Percentiles rank a stretch among this genome's conserved stretches.
Evolutionary conservation across 1,139 yeast genomes (phyloP).

Genomic region (Candida frijolesensis): DNA sequence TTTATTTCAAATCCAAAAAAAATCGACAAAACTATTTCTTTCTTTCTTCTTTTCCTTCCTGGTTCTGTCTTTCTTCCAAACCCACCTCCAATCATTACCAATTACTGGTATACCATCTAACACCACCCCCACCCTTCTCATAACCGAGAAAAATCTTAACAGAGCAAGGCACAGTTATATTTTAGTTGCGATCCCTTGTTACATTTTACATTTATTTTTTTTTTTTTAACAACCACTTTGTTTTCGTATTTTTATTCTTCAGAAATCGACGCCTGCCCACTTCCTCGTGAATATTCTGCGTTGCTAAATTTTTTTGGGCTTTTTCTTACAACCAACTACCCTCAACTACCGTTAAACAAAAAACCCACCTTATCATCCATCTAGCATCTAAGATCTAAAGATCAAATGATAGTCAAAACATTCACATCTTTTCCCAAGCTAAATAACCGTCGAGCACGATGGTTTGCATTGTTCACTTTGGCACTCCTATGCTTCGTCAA

Average conservation of each 20-base stretch:
- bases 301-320: background rate
- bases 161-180: background rate
- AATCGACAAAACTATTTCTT: too few relatives aligned
- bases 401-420: background rate
- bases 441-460: slow-evolving; percentile 1
- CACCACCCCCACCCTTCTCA: too few relatives aligned
- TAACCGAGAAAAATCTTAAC: too few relatives aligned
- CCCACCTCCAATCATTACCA: too few relatives aligned
- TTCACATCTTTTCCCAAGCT: slow-evolving; percentile 3
- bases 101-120: too few relatives aligned
- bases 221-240: background rate
- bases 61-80: too few relatives aligned
- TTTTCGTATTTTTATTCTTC: background rate
- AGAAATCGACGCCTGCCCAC: background rate
- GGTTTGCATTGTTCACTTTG: slow-evolving; percentile 9
- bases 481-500: slow-evolving; percentile 18
- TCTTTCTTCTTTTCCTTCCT: too few relatives aligned
- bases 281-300: background rate
- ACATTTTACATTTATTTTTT: background rate
- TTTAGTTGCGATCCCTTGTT: background rate
- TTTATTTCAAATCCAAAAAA: too few relatives aligned
- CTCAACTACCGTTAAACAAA: background rate
- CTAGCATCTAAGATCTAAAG: background rate
- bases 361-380: too few relatives aligned
- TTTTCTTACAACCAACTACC: background rate